Percentiles rank a stretch among this genome's conserved stretches.
These are phyloP conservation scores for Platanthera zijinensis DNA, from an alignment of 106 monocot genomes.

Conservation along the genomic window DNA sequence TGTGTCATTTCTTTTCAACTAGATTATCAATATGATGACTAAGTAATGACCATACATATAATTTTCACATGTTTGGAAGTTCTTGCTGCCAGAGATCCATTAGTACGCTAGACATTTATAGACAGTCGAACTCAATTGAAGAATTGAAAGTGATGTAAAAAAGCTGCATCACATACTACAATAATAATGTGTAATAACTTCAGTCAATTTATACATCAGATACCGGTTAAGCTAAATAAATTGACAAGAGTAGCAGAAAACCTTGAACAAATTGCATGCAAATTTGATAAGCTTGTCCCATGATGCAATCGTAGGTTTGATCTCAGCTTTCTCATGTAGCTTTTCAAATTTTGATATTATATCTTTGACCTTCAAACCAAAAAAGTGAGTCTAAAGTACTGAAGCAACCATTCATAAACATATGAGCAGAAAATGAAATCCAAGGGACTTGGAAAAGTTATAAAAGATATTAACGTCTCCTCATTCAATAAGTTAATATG, in stretches of 20 bases:
- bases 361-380: slow-evolving; percentile 56
- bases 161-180: no score
- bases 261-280: slow-evolving; percentile 56
- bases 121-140: no score
- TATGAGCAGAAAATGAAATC: neutral
- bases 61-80: no score
- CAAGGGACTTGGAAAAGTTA: neutral
- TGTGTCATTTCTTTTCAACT: no score
- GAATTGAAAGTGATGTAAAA: neutral
- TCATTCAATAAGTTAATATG: neutral
- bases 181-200: no score
- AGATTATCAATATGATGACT: no score
- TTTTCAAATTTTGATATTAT: slow-evolving; percentile 36
- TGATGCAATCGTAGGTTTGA: slow-evolving; percentile 30
- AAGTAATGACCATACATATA: no score
- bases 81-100: no score
- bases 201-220: no score
- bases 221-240: neutral
- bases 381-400: slow-evolving; percentile 7
- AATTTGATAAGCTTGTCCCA: slow-evolving; percentile 55
- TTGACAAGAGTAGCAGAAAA: slow-evolving; percentile 10
- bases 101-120: no score
- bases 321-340: slow-evolving; percentile 53
- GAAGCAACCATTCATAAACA: slow-evolving; percentile 1
- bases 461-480: neutral